Conservation (phyloP, 805 yeast species). For the Ogataea thermomethanolica region DNA sequence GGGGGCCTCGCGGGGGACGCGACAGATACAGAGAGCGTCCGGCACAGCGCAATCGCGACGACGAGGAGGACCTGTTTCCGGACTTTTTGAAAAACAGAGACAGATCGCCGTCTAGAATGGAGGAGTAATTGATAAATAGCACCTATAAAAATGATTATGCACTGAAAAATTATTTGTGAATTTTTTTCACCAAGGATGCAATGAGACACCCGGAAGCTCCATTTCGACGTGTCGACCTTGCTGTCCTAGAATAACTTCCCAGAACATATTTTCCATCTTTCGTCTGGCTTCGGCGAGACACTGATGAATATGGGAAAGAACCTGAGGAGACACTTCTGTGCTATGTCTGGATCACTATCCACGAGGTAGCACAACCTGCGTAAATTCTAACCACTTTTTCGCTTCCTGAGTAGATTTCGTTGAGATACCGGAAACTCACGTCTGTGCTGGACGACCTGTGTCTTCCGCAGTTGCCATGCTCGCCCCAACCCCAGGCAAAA, state of each 20-base stretch:
- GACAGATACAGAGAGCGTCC: conserved; percentile 12
- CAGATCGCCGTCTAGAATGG: conserved; percentile 24
- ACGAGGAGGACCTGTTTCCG: conserved; percentile 38
- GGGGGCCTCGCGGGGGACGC: conserved; percentile 13
- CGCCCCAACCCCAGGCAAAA: conserved; percentile 97
- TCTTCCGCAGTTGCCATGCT: conserved; percentile 90
- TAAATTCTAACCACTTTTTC: conserved; percentile 34
- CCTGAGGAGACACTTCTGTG: conserved; percentile 55
- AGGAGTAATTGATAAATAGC: background rate
- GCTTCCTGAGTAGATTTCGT: conserved; percentile 29
- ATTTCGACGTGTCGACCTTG: conserved; percentile 43
- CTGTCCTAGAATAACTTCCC: conserved; percentile 61
- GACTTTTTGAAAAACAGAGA: conserved; percentile 25
- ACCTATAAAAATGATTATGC: too few species aligned
- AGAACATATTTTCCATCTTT: conserved; percentile 83
- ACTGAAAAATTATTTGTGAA: too few species aligned
- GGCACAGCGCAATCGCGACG: conserved; percentile 14
- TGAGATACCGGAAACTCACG: conserved; percentile 38
- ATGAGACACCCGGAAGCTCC: too few species aligned
- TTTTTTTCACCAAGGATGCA: too few species aligned
- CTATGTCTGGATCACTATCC: conserved; percentile 37
- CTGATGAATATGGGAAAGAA: conserved; percentile 81
- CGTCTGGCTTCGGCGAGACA: conserved; percentile 30
- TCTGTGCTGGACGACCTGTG: conserved; percentile 21
- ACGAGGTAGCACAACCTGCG: conserved; percentile 70